phyloP scores from a whole-genome alignment of 352 stramenopile species.

The Phytophthora podocarpi region DNA sequence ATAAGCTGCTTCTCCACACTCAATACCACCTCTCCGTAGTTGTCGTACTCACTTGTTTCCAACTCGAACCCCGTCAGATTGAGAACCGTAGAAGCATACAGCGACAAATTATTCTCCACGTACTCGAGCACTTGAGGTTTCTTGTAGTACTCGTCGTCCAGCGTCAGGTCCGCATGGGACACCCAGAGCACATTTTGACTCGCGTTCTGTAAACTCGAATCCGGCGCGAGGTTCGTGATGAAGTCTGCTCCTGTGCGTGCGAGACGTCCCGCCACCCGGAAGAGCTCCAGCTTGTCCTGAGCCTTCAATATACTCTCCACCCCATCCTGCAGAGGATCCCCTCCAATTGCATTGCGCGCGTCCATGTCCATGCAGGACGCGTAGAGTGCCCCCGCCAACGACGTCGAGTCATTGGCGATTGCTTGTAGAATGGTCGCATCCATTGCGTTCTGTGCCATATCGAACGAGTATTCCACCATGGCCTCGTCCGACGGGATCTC shows the following conservation, averaged over 20 bases:
- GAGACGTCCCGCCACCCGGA: constrained; percentile 47
- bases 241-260: constrained; percentile 50
- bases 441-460: constrained; percentile 51
- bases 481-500: constrained; percentile 38
- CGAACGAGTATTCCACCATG: constrained; percentile 55
- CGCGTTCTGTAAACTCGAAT: constrained; percentile 53
- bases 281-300: constrained; percentile 43
- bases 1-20: constrained; percentile 36
- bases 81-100: constrained; percentile 48
- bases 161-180: constrained; percentile 65
- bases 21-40: constrained; percentile 32
- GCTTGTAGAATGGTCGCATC: constrained; percentile 55
- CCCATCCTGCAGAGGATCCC: constrained; percentile 41
- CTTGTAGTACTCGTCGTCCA: constrained; percentile 92
- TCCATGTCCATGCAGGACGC: constrained; percentile 69
- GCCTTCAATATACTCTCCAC: constrained; percentile 44
- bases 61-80: constrained; percentile 37
- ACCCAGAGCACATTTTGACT: constrained; percentile 80
- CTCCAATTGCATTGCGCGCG: constrained; percentile 48
- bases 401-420: constrained; percentile 65
- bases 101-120: constrained; percentile 39
- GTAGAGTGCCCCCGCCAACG: constrained; percentile 63
- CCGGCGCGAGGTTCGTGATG: constrained; percentile 74
- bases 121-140: constrained; percentile 47
- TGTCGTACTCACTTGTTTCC: constrained; percentile 22